Conservation (phyloP, 1,139 yeast species). For the Blastobotrys capitulatus region DNA sequence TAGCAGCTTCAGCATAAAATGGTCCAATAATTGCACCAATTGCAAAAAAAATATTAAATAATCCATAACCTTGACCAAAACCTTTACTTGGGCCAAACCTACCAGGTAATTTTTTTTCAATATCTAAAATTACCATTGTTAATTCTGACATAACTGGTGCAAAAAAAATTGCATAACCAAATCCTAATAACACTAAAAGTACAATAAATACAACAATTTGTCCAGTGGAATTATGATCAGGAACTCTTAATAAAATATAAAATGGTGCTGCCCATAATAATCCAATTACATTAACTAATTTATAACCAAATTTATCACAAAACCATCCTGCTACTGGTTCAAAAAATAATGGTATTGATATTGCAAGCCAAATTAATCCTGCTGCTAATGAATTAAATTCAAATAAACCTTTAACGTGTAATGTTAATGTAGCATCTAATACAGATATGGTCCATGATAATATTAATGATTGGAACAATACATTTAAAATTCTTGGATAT, state of each 20-base stretch:
- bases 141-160: conserved; percentile 32
- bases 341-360: conserved; percentile 29
- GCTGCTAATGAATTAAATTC: conserved; percentile 29
- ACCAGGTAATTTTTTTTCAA: conserved; percentile 30
- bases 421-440: conserved; percentile 33
- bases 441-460: conserved; percentile 30
- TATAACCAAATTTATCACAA: conserved; percentile 30
- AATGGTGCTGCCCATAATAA: conserved; percentile 24
- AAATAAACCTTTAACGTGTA: conserved; percentile 29
- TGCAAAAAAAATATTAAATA: conserved; percentile 33
- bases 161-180: conserved; percentile 21
- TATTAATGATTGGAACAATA: conserved; percentile 25
- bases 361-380: conserved; percentile 31
- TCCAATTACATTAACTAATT: conserved; percentile 26
- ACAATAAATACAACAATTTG: conserved; percentile 29
- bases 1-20: conserved; percentile 29
- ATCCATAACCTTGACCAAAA: conserved; percentile 34
- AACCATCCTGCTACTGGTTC: conserved; percentile 32
- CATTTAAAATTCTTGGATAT: conserved; percentile 24
- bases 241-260: conserved; percentile 28
- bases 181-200: conserved; percentile 27
- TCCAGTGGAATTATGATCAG: conserved; percentile 23
- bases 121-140: conserved; percentile 23
- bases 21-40: conserved; percentile 35
- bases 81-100: conserved; percentile 33